phyloP scores from a whole-genome alignment of 2,329 filamentous ascomycete genomes.

The Monilinia fructicola region DNA sequence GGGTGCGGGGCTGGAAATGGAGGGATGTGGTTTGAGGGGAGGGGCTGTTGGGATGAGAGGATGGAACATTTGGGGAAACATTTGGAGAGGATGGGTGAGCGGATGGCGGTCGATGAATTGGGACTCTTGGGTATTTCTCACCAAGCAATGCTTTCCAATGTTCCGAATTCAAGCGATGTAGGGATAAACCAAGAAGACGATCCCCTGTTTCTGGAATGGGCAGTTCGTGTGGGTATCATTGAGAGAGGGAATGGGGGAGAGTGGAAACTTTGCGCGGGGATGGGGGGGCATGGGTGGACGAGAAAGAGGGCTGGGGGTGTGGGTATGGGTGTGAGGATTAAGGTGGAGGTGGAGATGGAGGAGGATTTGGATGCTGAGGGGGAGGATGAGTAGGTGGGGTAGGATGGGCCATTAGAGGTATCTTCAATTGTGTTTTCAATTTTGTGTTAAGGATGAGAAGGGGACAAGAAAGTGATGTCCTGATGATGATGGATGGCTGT shows the following conservation, averaged over 20 bases:
- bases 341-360: not conserved
- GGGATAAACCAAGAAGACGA: constrained; percentile 27
- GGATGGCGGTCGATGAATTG: not conserved
- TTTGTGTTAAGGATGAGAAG: no score
- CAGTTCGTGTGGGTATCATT: constrained; percentile 28
- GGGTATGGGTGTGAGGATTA: not conserved
- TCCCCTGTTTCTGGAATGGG: constrained; percentile 32
- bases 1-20: constrained; percentile 51
- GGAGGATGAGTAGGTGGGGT: constrained; percentile 27
- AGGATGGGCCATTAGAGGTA: not conserved
- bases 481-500: no score
- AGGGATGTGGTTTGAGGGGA: constrained; percentile 55
- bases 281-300: not conserved
- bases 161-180: not conserved
- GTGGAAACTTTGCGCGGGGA: constrained; percentile 7
- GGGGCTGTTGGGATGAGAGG: constrained; percentile 70
- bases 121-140: no score
- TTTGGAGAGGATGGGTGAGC: constrained; percentile 58
- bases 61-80: constrained; percentile 89
- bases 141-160: not conserved
- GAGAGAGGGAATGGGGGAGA: constrained; percentile 24
- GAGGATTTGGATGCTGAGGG: constrained; percentile 33
- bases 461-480: no score
- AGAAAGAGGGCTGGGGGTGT: not conserved
- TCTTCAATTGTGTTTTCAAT: no score